Evolutionary conservation across 208 protist species (phyloP), one percentile per base, ranked within the genome.

Genomic region (Strigomonas culicis): DNA sequence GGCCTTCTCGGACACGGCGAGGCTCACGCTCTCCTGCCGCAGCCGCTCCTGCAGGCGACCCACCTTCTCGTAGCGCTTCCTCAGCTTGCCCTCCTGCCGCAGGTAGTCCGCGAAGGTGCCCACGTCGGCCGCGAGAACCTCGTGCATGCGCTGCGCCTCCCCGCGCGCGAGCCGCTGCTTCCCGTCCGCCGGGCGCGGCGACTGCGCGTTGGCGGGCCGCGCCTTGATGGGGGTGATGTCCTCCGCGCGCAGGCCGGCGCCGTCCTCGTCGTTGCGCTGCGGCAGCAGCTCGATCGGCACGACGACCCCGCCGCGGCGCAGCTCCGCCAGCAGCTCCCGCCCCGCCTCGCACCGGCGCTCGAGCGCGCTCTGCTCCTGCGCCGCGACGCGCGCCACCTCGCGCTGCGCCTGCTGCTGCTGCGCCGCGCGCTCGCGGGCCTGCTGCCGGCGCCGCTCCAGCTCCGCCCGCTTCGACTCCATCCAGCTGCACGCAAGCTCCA

Each of bases 1-100:
- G 21, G 78, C 70, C 28, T 52, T 70, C 68, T 84, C 78, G 0
- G 78, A 84, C 34, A 60, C 47, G n/a, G 19, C 19, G 57, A 84
- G 59, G 25, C 22, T 50, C 6, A 21, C 11, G 19, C 32, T 51
- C 41, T 67, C 62, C 55, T 53, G 11, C 22, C 46, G 4, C 32
- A 67, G 31, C 32, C 10, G 30, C 30, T 32, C 49, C 47, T 39
- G 62, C 10, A 49, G 41, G 17, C 21, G 11, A 8, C 31, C 13
- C n/a, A 58, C 52, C 8, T 30, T 11, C 4, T 31, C n/a, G 24
- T 17, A 25, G 30, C 52, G 13, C 25, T 58, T 58, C 21, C 36
- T 11, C 10, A 64, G 44, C 41, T 52, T 51, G 13, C 52, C 19
- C 44, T 53, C 32, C 27, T 64, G 59, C 15, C 3, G 17, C 28